Conservation (phyloP, 2,329 filamentous ascomycete species). For the Aureobasidium namibiae region DNA sequence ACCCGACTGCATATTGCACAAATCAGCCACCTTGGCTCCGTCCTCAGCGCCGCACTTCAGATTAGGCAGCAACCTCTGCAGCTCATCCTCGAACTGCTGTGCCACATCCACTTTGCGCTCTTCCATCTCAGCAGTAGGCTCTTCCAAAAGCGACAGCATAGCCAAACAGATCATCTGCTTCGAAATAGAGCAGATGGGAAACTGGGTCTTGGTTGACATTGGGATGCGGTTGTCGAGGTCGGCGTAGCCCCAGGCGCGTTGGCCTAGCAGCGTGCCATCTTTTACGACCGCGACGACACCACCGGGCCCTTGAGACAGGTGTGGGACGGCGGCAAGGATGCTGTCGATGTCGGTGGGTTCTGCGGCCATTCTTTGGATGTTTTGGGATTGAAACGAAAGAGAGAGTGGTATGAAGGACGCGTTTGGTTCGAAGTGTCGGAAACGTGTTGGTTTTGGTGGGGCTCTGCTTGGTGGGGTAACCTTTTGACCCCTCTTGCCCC, state of each 20-base stretch:
- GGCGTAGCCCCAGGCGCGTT: conserved; percentile 37
- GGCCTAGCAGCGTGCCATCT: conserved; percentile 33
- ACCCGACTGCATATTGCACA: conserved; percentile 37
- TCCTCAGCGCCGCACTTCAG: conserved; percentile 18
- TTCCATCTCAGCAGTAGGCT: conserved; percentile 23
- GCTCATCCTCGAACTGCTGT: conserved; percentile 19
- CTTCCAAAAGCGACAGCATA: conserved; percentile 29
- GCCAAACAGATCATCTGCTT: conserved; percentile 38
- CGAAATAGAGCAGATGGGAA: conserved; percentile 42
- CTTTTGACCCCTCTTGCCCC: too few relatives aligned
- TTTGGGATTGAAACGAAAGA: too few relatives aligned
- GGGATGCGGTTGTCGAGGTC: conserved; percentile 32
- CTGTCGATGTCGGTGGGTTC: not conserved
- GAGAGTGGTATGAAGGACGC: too few relatives aligned
- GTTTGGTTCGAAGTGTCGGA: too few relatives aligned
- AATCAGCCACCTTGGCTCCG: conserved; percentile 29
- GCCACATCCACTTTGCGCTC: not conserved
- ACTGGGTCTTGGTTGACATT: conserved; percentile 28
- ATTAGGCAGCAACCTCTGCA: conserved; percentile 26
- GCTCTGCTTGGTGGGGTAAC: too few relatives aligned
- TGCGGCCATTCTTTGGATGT: not conserved
- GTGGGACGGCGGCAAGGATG: conserved; percentile 11
- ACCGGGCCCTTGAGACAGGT: conserved; percentile 30
- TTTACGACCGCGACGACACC: conserved; percentile 36
- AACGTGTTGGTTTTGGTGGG: too few relatives aligned